Evolutionary conservation across 345 rosid species (phyloP).

Genomic region (Salix dunnii): DNA sequence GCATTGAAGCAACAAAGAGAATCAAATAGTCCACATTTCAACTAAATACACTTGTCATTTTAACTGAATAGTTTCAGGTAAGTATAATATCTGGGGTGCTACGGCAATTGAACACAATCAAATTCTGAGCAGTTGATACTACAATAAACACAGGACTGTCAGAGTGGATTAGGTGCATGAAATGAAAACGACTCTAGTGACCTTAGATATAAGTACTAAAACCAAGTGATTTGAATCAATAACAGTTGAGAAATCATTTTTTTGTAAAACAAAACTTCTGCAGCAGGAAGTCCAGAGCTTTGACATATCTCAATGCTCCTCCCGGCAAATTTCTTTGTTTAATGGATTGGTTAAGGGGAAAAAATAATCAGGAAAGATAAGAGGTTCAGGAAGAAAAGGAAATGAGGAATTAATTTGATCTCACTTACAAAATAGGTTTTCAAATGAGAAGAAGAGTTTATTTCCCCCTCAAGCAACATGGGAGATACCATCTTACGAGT

Average conservation of each 20-base stretch:
- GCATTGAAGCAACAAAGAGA: neutral
- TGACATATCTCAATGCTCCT: neutral
- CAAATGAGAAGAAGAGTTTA: neutral
- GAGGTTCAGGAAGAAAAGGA: neutral
- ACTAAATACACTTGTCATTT: neutral
- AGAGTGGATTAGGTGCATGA: neutral
- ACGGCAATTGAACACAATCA: neutral
- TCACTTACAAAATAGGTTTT: neutral
- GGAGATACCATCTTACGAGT: neutral
- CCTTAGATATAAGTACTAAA: neutral
- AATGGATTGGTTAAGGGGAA: neutral
- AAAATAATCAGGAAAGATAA: neutral
- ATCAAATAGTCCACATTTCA: neutral
- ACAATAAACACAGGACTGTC: neutral
- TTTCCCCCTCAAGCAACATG: neutral
- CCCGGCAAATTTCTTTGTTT: neutral
- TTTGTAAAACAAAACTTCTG: neutral
- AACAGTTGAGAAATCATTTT: neutral
- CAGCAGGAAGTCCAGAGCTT: neutral
- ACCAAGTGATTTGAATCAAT: neutral
- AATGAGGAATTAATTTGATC: neutral
- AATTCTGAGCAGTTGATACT: neutral
- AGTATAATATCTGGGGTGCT: neutral
- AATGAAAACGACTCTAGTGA: neutral
- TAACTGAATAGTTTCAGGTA: neutral